Evolutionary conservation across 768 basidiomycete species (phyloP).

Genomic region (Termitomyces sp.): DNA sequence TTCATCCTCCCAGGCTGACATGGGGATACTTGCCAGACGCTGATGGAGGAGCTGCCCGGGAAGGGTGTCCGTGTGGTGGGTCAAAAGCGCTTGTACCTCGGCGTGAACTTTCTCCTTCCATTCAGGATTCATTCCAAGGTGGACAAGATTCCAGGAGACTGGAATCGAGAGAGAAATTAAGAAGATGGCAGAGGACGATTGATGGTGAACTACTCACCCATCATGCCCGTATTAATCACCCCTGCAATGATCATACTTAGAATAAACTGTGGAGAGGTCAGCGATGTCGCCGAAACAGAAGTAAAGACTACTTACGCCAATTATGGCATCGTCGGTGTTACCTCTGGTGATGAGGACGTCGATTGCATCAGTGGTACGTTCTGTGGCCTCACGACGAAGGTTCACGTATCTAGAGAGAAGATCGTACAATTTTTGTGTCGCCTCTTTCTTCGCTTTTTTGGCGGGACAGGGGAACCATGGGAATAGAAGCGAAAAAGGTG

Average conservation of each 20-base stretch:
- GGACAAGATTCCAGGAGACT: slow-evolving; percentile 36
- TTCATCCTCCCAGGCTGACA: slow-evolving; percentile 36
- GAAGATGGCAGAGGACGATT: background rate
- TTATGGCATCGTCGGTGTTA: slow-evolving; percentile 18
- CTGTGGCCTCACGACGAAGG: slow-evolving; percentile 8
- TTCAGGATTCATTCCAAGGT: slow-evolving; percentile 26
- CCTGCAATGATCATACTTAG: slow-evolving; percentile 34
- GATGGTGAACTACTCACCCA: slow-evolving; percentile 16
- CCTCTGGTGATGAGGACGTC: slow-evolving; percentile 20
- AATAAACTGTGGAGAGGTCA: slow-evolving; percentile 20
- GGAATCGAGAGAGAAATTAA: background rate
- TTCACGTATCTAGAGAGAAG: slow-evolving; percentile 15
- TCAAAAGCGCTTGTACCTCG: slow-evolving; percentile 29
- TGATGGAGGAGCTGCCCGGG: slow-evolving; percentile 24
- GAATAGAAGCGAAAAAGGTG: slow-evolving; percentile 15
- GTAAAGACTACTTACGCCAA: slow-evolving; percentile 15
- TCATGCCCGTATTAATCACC: slow-evolving; percentile 31
- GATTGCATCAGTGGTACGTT: slow-evolving; percentile 15
- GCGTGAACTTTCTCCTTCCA: slow-evolving; percentile 29
- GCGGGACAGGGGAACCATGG: slow-evolving; percentile 23
- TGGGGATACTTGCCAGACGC: slow-evolving; percentile 31
- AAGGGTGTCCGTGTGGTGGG: slow-evolving; percentile 22
- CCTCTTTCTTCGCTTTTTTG: slow-evolving; percentile 13
- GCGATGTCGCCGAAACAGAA: background rate
- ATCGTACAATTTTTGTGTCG: slow-evolving; percentile 15